Evolutionary conservation across 2,329 filamentous ascomycete species (phyloP), one percentile per base, ranked within the genome.

Genomic region (Alternaria infectoria): DNA sequence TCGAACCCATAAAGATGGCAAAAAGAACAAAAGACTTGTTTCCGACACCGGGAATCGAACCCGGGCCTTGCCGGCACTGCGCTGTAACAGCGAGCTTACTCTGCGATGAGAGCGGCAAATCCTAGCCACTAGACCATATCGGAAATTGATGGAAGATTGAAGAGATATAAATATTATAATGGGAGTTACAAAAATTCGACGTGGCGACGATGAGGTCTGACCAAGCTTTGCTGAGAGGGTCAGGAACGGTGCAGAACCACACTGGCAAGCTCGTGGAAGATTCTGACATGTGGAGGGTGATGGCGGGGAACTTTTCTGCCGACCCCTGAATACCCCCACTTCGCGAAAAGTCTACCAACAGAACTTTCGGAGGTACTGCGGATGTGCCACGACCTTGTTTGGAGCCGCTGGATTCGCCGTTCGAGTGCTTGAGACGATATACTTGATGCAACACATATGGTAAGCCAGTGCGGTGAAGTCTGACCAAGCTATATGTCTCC

Each of bases 11-110:
- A 44, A 54, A 54, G 12, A n/a, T 17, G 25, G 25, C 3, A 3
- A 7, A 44, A 54, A 54, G 12, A n/a, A 6, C 26, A 54, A 62
- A 65, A 59, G 47, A 44, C 23, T 5, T 8, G 10, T 40, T 65
- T 65, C 62, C 62, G 62, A 65, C 62, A 65, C 62, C 62, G 62
- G 62, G 62, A 65, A 65, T 62, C 56, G 61, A 61, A 65, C 59
- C 59, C 61, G 61, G 62, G 62, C 64, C 60, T 61, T 64, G 57
- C 61, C 60, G 64, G 61, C 54, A 62, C 59, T 57, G 30, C 36
- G 36, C 36, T 40, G 36, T 2, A n/a, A 46, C 44, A 58, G 59
- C 58, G 62, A 50, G 47, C 46, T 54, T 8, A 61, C 57, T 64
- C 61, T 64, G 26, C 36, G 15, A 57, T 64, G 61, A 64, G 61